These are phyloP conservation scores for Holtermannia corniformis DNA, from an alignment of 768 basidiomycete genomes.

Conservation along the genomic window DNA sequence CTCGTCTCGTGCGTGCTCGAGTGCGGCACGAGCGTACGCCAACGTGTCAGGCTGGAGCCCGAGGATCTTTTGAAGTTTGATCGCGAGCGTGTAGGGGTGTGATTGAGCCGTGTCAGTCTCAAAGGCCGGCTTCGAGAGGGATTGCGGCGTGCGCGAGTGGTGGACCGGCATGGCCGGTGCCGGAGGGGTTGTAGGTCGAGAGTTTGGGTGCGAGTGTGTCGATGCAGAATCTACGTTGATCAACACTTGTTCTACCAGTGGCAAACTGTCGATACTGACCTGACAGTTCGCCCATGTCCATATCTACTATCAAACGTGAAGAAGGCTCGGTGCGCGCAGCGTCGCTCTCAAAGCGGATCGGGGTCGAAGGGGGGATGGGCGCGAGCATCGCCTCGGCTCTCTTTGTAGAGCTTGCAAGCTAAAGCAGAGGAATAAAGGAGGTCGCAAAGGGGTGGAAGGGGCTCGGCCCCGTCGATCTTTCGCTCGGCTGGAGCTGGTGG, in stretches of 20 bases:
- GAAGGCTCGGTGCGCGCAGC: too few species aligned
- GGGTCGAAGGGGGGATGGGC: too few species aligned
- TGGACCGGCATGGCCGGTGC: neutral
- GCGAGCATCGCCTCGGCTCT: too few species aligned
- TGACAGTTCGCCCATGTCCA: slow-evolving; percentile 30
- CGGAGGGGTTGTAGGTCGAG: neutral
- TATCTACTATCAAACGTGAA: too few species aligned
- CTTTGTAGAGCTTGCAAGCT: too few species aligned
- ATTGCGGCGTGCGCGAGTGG: neutral
- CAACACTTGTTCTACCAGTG: too few species aligned
- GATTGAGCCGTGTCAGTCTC: neutral
- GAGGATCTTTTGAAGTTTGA: slow-evolving; percentile 27
- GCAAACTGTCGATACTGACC: slow-evolving; percentile 20
- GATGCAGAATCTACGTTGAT: neutral
- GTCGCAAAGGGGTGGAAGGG: too few species aligned
- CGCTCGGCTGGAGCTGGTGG: too few species aligned
- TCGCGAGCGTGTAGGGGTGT: slow-evolving; percentile 17
- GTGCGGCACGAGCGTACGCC: slow-evolving; percentile 22
- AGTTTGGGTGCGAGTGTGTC: neutral
- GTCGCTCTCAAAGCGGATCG: too few species aligned
- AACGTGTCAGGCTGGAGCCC: slow-evolving; percentile 30
- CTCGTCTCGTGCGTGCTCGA: slow-evolving; percentile 32
- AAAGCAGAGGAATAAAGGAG: too few species aligned
- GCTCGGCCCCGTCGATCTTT: too few species aligned
- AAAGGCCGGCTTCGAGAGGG: neutral